Evolutionary conservation across 331 rosid species (phyloP).

Genomic region (Erythrophleum ivorense): DNA sequence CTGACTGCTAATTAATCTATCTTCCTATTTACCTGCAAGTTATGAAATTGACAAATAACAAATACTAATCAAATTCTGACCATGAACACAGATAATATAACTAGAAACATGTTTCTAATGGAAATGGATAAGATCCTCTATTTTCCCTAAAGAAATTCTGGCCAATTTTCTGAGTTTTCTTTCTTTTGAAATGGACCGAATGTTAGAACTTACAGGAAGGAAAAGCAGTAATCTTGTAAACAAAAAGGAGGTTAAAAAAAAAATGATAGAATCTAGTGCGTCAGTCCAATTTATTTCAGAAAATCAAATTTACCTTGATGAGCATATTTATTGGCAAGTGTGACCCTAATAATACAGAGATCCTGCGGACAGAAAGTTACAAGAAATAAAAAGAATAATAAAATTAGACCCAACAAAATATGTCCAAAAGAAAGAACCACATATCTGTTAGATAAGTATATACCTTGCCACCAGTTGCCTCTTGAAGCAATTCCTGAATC

Average conservation of each 20-base stretch:
- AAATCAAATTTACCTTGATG: conserved; percentile 54
- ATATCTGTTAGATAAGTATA: conserved; percentile 1
- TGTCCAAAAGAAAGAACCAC: background rate
- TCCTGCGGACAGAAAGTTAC: conserved; percentile 51
- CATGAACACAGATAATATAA: background rate
- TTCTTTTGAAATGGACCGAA: background rate
- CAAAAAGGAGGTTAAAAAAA: background rate
- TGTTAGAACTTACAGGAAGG: background rate
- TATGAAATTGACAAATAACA: conserved; percentile 8
- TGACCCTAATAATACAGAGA: conserved; percentile 80
- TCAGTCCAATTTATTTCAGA: background rate
- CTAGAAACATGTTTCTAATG: background rate
- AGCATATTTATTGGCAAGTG: conserved; percentile 42
- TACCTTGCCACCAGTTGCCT: conserved; percentile 99
- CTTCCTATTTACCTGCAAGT: conserved; percentile 66
- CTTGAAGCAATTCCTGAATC: conserved; percentile 85
- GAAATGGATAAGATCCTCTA: background rate
- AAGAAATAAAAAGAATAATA: conserved; percentile 32
- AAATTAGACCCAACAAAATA: conserved; percentile 1
- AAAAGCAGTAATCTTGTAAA: background rate
- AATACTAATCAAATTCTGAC: conserved; percentile 17
- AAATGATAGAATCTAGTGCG: background rate
- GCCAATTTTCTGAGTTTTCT: background rate
- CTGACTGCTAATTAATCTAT: conserved; percentile 47
- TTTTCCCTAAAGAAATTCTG: background rate